These are phyloP conservation scores for Didymella exigua DNA, from an alignment of 2,329 filamentous ascomycete species.

Conservation along the genomic window DNA sequence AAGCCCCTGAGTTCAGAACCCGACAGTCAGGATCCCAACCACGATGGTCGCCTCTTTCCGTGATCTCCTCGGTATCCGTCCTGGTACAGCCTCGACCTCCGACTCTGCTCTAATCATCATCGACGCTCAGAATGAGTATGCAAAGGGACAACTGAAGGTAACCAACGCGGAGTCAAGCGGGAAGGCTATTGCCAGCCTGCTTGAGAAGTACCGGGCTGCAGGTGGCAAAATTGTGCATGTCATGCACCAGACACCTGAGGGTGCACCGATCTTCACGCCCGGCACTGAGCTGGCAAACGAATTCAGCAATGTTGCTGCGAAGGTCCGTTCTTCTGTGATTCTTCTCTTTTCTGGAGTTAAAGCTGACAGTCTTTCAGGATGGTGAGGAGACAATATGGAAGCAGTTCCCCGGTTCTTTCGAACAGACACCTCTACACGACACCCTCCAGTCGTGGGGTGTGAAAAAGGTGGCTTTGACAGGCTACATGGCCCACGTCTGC, in stretches of 20 bases:
- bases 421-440: conserved; percentile 63
- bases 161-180: conserved; percentile 60
- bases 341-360: not conserved
- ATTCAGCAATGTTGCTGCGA: conserved; percentile 64
- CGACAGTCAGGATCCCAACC: too few species aligned
- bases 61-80: conserved; percentile 58
- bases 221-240: conserved; percentile 65
- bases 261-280: conserved; percentile 70
- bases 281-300: conserved; percentile 64
- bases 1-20: not conserved
- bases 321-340: too few species aligned
- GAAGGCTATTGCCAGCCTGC: conserved; percentile 61
- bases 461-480: conserved; percentile 66
- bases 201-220: conserved; percentile 65
- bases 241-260: conserved; percentile 63
- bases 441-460: conserved; percentile 57
- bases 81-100: conserved; percentile 60
- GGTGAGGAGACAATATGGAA: conserved; percentile 65
- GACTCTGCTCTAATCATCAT: conserved; percentile 71
- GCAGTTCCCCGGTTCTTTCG: conserved; percentile 64
- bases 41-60: conserved; percentile 53
- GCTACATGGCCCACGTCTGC: conserved; percentile 71
- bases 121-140: conserved; percentile 74
- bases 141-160: conserved; percentile 62
- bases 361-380: conserved; percentile 31